Evolutionary conservation across 2,329 filamentous ascomycete genomes (phyloP), one percentile per base, ranked within the genome.

Genomic region (Spiromastix sp.): DNA sequence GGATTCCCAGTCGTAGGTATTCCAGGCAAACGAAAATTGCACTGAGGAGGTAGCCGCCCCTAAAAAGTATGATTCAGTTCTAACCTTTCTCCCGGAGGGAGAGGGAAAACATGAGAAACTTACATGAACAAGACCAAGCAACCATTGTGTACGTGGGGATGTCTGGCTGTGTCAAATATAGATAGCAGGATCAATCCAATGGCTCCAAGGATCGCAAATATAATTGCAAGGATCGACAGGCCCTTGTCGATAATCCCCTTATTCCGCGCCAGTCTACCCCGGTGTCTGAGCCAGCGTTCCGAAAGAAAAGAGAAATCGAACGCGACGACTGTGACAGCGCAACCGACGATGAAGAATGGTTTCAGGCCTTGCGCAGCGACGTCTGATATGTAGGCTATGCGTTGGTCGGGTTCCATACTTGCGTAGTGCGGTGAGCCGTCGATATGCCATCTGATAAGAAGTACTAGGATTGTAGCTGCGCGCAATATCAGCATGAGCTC

Each of bases 11-110:
- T 2, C 84, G 78, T 51, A 91, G 81, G 57, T 93, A 95, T 57
- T 95, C 86, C 64, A 76, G 78, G 66, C 87, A 95, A 45, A 89
- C 81, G 59, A 87, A 89, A 47, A 95, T 71, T 37, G 89, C 87
- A 4, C 79, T 85, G 36, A 94, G 54, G 36, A 95, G 66, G 57
- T 93, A 96, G 21, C 85, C 91, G 10, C 60, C 77, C 37, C 60
- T 64, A 27, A 5, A 3, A 18, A 4, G n/a, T 36, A 30, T 16
- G 7, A 12, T 9, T n/a, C n/a, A n/a, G n/a, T n/a, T n/a, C n/a
- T 33, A 9, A 32, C 19, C 4, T 12, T 10, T 30, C 17, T 9
- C 11, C 18, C 5, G 13, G 6, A 16, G n/a, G n/a, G n/a, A n/a
- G n/a, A n/a, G n/a, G 18, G 9, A 28, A 10, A 5, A 13, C 12